Base-by-base conservation (phyloP, 1,284 basidiomycete genomes). In the Meripilus lineatus region DNA sequence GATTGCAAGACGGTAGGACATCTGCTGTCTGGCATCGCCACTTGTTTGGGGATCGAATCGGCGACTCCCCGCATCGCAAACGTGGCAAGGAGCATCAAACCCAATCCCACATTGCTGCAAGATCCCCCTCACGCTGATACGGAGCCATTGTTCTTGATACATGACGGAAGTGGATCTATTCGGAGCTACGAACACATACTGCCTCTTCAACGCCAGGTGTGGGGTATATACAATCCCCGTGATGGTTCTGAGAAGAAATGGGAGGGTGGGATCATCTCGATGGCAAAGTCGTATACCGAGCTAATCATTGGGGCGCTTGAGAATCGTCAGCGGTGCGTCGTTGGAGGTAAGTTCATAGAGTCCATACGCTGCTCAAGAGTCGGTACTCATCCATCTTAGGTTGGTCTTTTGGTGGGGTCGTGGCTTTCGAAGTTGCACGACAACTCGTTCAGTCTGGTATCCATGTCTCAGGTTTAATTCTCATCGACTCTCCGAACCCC, bases 391-490 rank as follows among this genome's bases (percentile, higher is more conserved):
- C 18, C 35, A 13, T 18, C 10, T 20, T 47, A 83, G 84, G 84
- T 0, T 87, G 85, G 84, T 88, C 84, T 4, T 84, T 87, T 54
- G 84, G 84, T 14, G 84, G 84, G 3, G 74, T 85, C 8, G 74
- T 78, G 1, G 81, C 84, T 0, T 84, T 77, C 52, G 82, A 85
- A 53, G 63, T 75, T 4, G 74, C 79, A n/a, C 69, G 69, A 2
- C 70, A 75, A 30, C 69, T 86, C n/a, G 51, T 58, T 14, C 52
- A 52, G 8, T 60, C 51, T 6, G 77, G 74, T 2, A 51, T 71
- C 10, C 46, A 49, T 1, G 75, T 82, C 14, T 63, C 66, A 44
- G 84, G 82, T 0, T 64, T 88, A 33, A 52, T 86, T 4, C 65
- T 86, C 47, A 79, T 88, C 51, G 83, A 87, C 55, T 71, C 81